Evolutionary conservation across 345 rosid genomes (phyloP), one percentile per base, ranked within the genome.

Genomic region (Angophora floribunda): DNA sequence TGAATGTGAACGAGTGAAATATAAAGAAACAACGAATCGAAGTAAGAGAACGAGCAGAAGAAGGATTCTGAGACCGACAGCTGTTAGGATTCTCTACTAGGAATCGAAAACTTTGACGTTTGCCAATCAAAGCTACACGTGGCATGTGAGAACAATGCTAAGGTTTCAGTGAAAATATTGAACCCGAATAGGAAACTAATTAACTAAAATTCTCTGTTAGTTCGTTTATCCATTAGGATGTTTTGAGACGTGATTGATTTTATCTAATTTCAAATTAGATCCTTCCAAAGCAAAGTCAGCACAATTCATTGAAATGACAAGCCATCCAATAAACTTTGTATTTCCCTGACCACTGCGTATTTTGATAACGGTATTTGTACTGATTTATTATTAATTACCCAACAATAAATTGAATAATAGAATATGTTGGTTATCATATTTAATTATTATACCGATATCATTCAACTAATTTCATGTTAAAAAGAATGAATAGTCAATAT

Each of bases 121-220:
- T 52, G n/a, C n/a, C n/a, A n/a, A n/a, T n/a, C n/a, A n/a, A 0
- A 6, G 15, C 1, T 26, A 4, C 15, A 59, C 1, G 32, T 61
- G 67, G 8, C 16, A 61, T 3, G 67, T 12, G 67, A 28, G 70
- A 61, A n/a, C 4, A 63, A n/a, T 63, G 36, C 75, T 13, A 63
- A 63, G 75, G 75, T 63, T n/a, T 63, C 75, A 63, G 1, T 17
- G n/a, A 6, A 13, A n/a, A 63, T 30, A n/a, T 63, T 17, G 9
- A 63, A 61, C 30, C 36, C 5, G 19, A 63, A n/a, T 1, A 63
- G 17, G 5, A 13, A 63, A 63, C 75, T 1, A 15, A 63, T 63
- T 63, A n/a, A 2, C 41, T 63, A 63, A n/a, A n/a, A 63, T 24
- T 59, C n/a, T 10, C 6, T 57, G n/a, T 57, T 57, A 12, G 6